Evolutionary conservation across 306 rosid genomes (phyloP).

Genomic region (Lathyrus aphaca): DNA sequence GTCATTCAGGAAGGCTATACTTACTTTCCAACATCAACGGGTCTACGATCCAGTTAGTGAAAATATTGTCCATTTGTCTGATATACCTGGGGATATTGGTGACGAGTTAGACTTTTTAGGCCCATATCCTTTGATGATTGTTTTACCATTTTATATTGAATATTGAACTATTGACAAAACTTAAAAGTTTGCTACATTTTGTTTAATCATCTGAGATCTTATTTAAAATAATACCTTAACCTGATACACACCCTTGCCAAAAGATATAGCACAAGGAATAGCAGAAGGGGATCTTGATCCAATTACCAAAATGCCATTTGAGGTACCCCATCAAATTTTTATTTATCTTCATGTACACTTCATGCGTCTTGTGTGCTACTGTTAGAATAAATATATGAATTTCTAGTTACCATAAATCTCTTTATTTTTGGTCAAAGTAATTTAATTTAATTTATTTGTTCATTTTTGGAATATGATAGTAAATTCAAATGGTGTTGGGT

Average conservation of each 20-base stretch:
- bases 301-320: slow-evolving; percentile 73
- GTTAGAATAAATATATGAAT: slow-evolving; percentile 22
- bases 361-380: background rate
- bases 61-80: slow-evolving; percentile 71
- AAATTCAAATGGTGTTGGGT: background rate
- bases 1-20: slow-evolving; percentile 79
- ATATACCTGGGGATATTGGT: slow-evolving; percentile 51
- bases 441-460: slow-evolving; percentile 15
- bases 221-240: slow-evolving; percentile 60
- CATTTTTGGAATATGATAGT: slow-evolving; percentile 13
- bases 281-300: slow-evolving; percentile 95
- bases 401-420: slow-evolving; percentile 22
- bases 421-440: slow-evolving; percentile 11
- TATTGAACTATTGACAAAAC: slow-evolving; percentile 16
- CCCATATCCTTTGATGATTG: slow-evolving; percentile 75
- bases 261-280: slow-evolving; percentile 75
- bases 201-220: slow-evolving; percentile 31
- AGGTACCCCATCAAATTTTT: slow-evolving; percentile 52
- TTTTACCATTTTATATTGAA: slow-evolving; percentile 14
- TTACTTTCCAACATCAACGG: slow-evolving; percentile 87
- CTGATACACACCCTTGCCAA: slow-evolving; percentile 60
- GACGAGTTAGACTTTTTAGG: slow-evolving; percentile 83
- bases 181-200: slow-evolving; percentile 28
- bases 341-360: slow-evolving; percentile 10
- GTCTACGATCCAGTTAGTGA: slow-evolving; percentile 72